Conservation (phyloP, 257 asterid genomes). For the Vinca minor region DNA sequence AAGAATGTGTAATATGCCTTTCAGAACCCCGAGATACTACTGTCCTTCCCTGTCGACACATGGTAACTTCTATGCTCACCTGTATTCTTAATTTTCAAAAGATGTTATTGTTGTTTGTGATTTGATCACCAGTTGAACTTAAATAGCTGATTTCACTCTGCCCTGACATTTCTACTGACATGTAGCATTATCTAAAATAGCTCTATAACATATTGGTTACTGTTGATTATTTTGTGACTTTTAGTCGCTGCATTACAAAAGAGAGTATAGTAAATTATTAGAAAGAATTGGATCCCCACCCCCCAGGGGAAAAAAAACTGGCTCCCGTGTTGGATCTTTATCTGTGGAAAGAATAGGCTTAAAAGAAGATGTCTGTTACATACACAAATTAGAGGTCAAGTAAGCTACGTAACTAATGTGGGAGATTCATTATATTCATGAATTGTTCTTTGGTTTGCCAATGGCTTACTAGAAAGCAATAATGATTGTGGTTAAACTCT, state of each 20-base stretch:
- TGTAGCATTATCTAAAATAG: not conserved
- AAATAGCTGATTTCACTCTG: not conserved
- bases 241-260: too few relatives aligned
- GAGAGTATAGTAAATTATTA: too few relatives aligned
- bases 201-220: not conserved
- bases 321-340: too few relatives aligned
- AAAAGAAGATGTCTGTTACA: too few relatives aligned
- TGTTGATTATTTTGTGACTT: not conserved
- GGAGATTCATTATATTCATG: too few relatives aligned
- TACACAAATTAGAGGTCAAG: not conserved
- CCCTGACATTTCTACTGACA: too few relatives aligned
- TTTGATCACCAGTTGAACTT: not conserved
- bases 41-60: constrained; percentile 90
- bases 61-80: constrained; percentile 35
- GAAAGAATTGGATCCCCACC: too few relatives aligned
- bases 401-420: not conserved
- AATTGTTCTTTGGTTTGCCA: not conserved
- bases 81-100: constrained; percentile 2
- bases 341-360: not conserved
- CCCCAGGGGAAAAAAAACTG: too few relatives aligned
- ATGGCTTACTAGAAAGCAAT: not conserved
- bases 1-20: constrained; percentile 88
- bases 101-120: too few relatives aligned
- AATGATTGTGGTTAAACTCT: constrained; percentile 6
- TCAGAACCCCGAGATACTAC: constrained; percentile 87